Percentiles rank a stretch among this genome's conserved stretches.
phyloP scores from a whole-genome alignment of 805 yeast genomes.

The Kodamaea sagamina region DNA sequence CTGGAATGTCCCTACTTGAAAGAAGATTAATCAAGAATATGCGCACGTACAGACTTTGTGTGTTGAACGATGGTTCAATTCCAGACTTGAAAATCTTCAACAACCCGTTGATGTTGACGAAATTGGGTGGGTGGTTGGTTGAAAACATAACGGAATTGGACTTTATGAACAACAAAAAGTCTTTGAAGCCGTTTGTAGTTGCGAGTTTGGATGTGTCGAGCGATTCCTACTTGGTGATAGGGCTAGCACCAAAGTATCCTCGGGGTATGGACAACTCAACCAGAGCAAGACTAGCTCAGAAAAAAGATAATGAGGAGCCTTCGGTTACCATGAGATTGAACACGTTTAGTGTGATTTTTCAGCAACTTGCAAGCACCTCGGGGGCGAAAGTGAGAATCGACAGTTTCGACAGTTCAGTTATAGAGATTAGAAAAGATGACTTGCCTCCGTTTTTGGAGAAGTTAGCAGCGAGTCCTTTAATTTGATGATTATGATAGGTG shows the following conservation, averaged over 20 bases:
- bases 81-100: conserved; percentile 76
- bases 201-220: conserved; percentile 76
- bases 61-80: conserved; percentile 73
- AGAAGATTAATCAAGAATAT: conserved; percentile 77
- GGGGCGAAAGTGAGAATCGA: conserved; percentile 90
- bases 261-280: conserved; percentile 40
- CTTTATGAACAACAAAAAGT: conserved; percentile 31
- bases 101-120: conserved; percentile 82
- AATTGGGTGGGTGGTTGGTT: conserved; percentile 87
- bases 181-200: conserved; percentile 75
- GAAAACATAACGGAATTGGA: conserved; percentile 87
- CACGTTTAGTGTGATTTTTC: conserved; percentile 89
- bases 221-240: conserved; percentile 83
- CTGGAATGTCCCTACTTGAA: conserved; percentile 89
- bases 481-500: background rate
- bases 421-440: conserved; percentile 87
- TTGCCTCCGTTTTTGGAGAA: conserved; percentile 83
- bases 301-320: conserved; percentile 24
- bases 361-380: conserved; percentile 77
- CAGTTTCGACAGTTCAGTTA: conserved; percentile 91
- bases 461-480: conserved; percentile 58
- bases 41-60: conserved; percentile 80
- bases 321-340: conserved; percentile 59
- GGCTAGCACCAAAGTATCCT: conserved; percentile 82
- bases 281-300: conserved; percentile 32